These are phyloP conservation scores for Nemania sp. DNA, from an alignment of 2,329 filamentous ascomycete genomes.

Conservation along the genomic window DNA sequence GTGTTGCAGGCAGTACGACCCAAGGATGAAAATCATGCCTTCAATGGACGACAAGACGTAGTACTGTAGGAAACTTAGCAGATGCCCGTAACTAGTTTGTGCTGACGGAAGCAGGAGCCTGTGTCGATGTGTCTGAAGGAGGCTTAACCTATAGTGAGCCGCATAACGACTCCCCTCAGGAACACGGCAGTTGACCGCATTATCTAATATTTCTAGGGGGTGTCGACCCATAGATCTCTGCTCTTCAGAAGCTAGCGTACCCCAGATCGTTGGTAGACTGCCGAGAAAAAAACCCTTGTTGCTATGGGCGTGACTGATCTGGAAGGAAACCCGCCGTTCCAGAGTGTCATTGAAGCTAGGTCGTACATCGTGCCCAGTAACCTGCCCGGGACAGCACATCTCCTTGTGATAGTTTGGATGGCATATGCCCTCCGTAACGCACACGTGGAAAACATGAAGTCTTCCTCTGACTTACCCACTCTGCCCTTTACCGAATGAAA, in stretches of 20 bases:
- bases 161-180: slow-evolving; percentile 23
- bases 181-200: slow-evolving; percentile 27
- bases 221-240: slow-evolving; percentile 20
- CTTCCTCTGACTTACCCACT: slow-evolving; percentile 18
- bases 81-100: slow-evolving; percentile 13
- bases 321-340: slow-evolving; percentile 34
- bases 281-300: slow-evolving; percentile 18
- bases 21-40: slow-evolving; percentile 14
- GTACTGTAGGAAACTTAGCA: slow-evolving; percentile 1
- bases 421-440: background rate
- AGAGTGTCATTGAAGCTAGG: slow-evolving; percentile 30
- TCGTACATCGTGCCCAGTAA: slow-evolving; percentile 26
- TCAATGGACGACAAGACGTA: slow-evolving; percentile 10
- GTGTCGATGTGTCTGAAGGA: slow-evolving; percentile 18
- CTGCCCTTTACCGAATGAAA: slow-evolving; percentile 37
- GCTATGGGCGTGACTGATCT: slow-evolving; percentile 29
- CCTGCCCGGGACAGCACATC: slow-evolving; percentile 4
- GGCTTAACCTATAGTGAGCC: slow-evolving; percentile 23
- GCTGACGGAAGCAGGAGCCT: slow-evolving; percentile 15
- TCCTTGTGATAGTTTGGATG: slow-evolving; percentile 1
- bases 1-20: slow-evolving; percentile 23
- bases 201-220: slow-evolving; percentile 17
- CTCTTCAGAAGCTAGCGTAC: slow-evolving; percentile 25
- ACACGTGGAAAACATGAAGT: slow-evolving; percentile 26
- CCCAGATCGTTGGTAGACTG: slow-evolving; percentile 26